Base-by-base conservation (phyloP, 805 yeast species). In the Teunomyces gatunensis region DNA sequence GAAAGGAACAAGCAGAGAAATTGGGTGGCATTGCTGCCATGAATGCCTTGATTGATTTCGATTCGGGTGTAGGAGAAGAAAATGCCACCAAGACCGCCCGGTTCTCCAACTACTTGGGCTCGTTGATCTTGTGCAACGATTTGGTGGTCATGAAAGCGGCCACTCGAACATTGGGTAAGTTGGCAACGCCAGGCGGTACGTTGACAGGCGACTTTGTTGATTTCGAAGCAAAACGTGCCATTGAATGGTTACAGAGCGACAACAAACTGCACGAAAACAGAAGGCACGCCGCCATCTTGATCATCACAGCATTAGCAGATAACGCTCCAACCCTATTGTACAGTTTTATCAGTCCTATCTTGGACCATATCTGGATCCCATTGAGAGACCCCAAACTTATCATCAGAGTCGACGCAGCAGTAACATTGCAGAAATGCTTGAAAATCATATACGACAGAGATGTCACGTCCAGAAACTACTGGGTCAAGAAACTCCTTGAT, bases 11-110 rank as follows among this genome's bases (percentile, higher is more conserved):
- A 5, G 65, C 76, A 25, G 90, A 87, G 53, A 84, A 88, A 52
- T 74, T 91, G 32, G 98, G 97, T 15, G 98, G 97, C 37, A 85
- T 92, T 28, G 79, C 89, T 18, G 97, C 97, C 10, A 86, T 92
- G 47, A 94, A 89, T 64, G 83, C 94, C 2, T 76, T 92, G 50
- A 87, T 92, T 45, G 94, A 87, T 48, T 83, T 88, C 58, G 91
- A 89, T 53, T 83, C 88, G 7, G 89, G 89, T 15, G 66, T 76
- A 3, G 78, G 78, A 15, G 92, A 87, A 56, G 97, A 90, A 56
- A 79, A 85, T 52, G 89, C 95, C 18, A 88, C 89, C 47, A 91
- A 88, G 65, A 87, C 95, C 2, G 89, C 96, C 5, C 75, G 98
- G 49, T 82, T 88, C 61, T 92, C 96, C n/a, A 92, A 89, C 56